Base-by-base conservation (phyloP, 2,329 filamentous ascomycete species). In the Beauveria bassiana region DNA sequence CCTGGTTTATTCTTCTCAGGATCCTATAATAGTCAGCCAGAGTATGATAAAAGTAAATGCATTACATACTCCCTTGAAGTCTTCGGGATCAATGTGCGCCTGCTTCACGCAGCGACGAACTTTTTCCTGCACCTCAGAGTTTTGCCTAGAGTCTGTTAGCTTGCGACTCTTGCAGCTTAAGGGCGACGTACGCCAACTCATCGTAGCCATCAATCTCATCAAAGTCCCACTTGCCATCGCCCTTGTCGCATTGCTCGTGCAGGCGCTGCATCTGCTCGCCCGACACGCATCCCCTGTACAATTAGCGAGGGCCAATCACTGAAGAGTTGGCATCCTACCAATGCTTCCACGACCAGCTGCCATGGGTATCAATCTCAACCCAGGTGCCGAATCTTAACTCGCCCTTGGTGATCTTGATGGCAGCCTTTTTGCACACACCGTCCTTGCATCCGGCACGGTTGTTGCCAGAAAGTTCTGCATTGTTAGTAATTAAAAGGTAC, bases 241-340 rank as follows among this genome's bases (percentile, higher is more conserved):
- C 74, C 42, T 76, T 66, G 22, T 76, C 77, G 64, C 86, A 80
- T 8, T 77, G 72, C 6, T 86, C 79, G 63, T 86, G 82, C 53
- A 92, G 74, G 65, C 90, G 87, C 61, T 78, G 69, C 63, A 97
- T 77, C 69, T 91, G 85, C 60, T 81, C 79, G 24, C 92, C 92
- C 18, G 91, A 96, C 42, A 93, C 85, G 68, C 93, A 98, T 34
- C 93, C 93, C 93, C 93, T 96, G 56, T 24, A 3, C 12, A 18
- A 22, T 52, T 31, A 38, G 47, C 20, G 20, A 10, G 9, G 18
- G 5, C 18, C 2, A 20, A 49, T 64, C 50, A 26, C 34, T 52
- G 61, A 54, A 26, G 50, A 61, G 52, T 14, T n/a, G 16, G 14
- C 43, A 49, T 68, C 82, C 70, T 80, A 96, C 93, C 93, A 97